Evolutionary conservation across 768 basidiomycete species (phyloP), one percentile per base, ranked within the genome.

Genomic region (Gloeophyllum trabeum): DNA sequence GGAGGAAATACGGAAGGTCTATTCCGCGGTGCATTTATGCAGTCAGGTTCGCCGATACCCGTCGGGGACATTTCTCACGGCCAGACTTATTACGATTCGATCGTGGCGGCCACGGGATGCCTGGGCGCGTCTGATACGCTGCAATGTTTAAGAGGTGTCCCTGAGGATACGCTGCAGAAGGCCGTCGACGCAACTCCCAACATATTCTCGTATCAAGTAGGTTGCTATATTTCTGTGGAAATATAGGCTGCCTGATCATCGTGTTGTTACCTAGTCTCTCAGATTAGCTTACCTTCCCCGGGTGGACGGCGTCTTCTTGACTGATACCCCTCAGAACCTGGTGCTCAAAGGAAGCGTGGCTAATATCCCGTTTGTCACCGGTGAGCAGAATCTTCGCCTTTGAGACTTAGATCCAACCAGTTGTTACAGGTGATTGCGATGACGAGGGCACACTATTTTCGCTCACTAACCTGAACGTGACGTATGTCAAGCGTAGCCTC

Each of bases 1-100:
- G 51, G 59, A n/a, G 68, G 67, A 0, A 51, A 61, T 23, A 51
- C 52, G 21, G 57, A 61, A 12, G 61, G 56, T 5, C 53, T 69
- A 4, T 71, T 70, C 57, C 60, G 59, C n/a, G 66, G 53, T 4
- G 67, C 62, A 2, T 59, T 70, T 46, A 70, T 74, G 67, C 54
- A 69, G 42, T 69, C 65, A 20, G 66, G 68, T 3, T 57, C 61
- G 0, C 63, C 66, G 0, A 47, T 61, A 6, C 59, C 57, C 3
- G 49, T 57, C 12, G 58, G 57, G 7, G 54, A 58, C 19, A 51
- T 60, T 28, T 54, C 55, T 16, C 24, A 49, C 28, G 54, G 60
- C 1, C 69, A 71, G 50, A 24, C 10, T 0, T 55, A 58, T 28
- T 75, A 70, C 43, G 69, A 75, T 45, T 40, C 44, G 0, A 52